phyloP scores from a whole-genome alignment of 2,329 filamentous ascomycete genomes.

The Didymella sp. region DNA sequence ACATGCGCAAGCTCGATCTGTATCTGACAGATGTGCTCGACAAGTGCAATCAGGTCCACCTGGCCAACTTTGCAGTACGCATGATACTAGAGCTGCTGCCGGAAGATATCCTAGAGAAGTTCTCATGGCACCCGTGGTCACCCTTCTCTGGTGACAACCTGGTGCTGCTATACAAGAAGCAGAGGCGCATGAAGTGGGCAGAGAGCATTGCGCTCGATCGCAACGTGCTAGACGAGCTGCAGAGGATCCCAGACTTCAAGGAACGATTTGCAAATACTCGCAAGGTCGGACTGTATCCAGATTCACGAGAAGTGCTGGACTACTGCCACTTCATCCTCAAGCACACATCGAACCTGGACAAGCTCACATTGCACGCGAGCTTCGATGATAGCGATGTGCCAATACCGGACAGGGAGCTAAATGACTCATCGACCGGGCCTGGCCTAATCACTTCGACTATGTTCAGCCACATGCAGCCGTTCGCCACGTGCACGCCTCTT shows the following conservation, averaged over 20 bases:
- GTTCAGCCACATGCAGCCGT: constrained; percentile 57
- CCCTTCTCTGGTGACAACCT: constrained; percentile 58
- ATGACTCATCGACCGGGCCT: constrained; percentile 56
- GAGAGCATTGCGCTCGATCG: constrained; percentile 57
- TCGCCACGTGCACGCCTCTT: constrained; percentile 55
- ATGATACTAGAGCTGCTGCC: constrained; percentile 59
- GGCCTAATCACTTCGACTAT: constrained; percentile 56
- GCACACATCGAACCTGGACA: constrained; percentile 51
- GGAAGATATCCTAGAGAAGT: constrained; percentile 57
- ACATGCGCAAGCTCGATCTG: constrained; percentile 56
- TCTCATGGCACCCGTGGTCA: constrained; percentile 60
- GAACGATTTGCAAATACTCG: constrained; percentile 51
- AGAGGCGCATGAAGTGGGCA: constrained; percentile 58
- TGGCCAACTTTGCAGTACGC: constrained; percentile 57
- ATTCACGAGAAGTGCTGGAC: constrained; percentile 54
- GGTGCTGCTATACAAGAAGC: constrained; percentile 56
- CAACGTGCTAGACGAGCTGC: constrained; percentile 51
- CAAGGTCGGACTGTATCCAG: constrained; percentile 58
- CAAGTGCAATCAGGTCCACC: constrained; percentile 54
- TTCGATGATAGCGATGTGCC: constrained; percentile 51
- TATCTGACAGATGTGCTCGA: constrained; percentile 55
- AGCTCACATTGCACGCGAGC: constrained; percentile 57
- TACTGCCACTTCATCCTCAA: constrained; percentile 54
- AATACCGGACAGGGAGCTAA: constrained; percentile 51
- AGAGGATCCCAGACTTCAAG: constrained; percentile 52